Base-by-base conservation (phyloP, 2,329 filamentous ascomycete genomes). In the Epichloe amarillans region DNA sequence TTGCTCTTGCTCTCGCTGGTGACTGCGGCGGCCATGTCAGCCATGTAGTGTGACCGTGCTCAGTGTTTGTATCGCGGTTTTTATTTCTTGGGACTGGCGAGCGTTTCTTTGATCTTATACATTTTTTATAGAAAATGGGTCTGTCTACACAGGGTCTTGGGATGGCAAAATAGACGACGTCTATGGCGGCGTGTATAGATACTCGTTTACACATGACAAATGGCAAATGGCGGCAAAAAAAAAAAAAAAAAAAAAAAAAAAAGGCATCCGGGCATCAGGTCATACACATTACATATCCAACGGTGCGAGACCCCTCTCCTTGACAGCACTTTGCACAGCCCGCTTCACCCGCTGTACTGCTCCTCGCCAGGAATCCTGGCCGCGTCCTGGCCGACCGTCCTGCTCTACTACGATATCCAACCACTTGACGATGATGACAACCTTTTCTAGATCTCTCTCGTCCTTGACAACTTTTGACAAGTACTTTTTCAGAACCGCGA, bases 401-500 rank as follows among this genome's bases (percentile, higher is more conserved):
- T 75, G 73, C 44, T 76, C 74, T 6, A 82, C 71, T 19, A 82
- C 56, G 60, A 77, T 72, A 41, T 71, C 70, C 46, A 84, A 57
- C 87, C 88, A 95, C 56, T 74, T 80, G 12, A 85, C 76, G 17
- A 93, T 67, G 12, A 77, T 77, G 2, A 80, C 74, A 1, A 79
- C 86, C 66, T 95, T 95, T 5, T 76, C 76, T 67, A 93, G 74
- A 62, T 96, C 83, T 52, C 76, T 73, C 65, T 97, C 93, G 52
- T 91, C 83, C 1, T 69, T 54, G 0, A 95, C 75, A 0, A 97
- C 87, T 26, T 76, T 76, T 5, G 64, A 71, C 33, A 97, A 65
- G 64, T 95, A 97, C 59, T 72, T 77, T 50, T 76, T 79, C 53
- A 97, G 72, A 38, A 90, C 82, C 40, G 75, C 75, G 0, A 91